A percentile compares a stretch with the other conserved stretches of the same genome.
Conservation (phyloP, 306 rosid species). For the Ammopiptanthus mongolicus region DNA sequence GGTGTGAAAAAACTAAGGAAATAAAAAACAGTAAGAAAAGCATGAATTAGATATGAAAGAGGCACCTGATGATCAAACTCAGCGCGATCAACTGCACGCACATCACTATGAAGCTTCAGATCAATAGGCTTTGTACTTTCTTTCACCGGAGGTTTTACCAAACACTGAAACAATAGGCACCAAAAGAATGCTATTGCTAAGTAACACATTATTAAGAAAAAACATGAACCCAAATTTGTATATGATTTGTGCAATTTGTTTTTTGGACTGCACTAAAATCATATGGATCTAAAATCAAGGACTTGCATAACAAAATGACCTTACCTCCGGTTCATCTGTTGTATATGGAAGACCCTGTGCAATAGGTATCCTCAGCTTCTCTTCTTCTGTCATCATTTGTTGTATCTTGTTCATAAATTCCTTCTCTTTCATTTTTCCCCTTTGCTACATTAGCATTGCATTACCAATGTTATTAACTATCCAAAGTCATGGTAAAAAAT, state of each 20-base stretch:
- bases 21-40: neutral
- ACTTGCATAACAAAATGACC: conserved; percentile 9
- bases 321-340: conserved; percentile 94
- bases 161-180: conserved; percentile 48
- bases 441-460: conserved; percentile 51
- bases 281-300: neutral
- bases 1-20: neutral
- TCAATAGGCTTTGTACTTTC: conserved; percentile 75
- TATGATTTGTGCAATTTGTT: neutral
- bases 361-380: conserved; percentile 67
- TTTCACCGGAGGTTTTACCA: conserved; percentile 66
- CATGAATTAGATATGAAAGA: conserved; percentile 3
- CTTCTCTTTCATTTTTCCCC: conserved; percentile 82
- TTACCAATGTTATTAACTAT: conserved; percentile 16
- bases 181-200: conserved; percentile 6
- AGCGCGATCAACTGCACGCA: conserved; percentile 72
- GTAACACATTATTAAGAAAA: neutral
- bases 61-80: conserved; percentile 85
- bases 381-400: conserved; percentile 66
- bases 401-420: conserved; percentile 71
- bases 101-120: conserved; percentile 61
- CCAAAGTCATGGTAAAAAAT: neutral
- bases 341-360: conserved; percentile 99
- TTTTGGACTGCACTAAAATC: neutral
- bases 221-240: neutral